Evolutionary conservation across 2,329 filamentous ascomycete species (phyloP), one percentile per base, ranked within the genome.

Genomic region (Chrysosporium keratinophilum): DNA sequence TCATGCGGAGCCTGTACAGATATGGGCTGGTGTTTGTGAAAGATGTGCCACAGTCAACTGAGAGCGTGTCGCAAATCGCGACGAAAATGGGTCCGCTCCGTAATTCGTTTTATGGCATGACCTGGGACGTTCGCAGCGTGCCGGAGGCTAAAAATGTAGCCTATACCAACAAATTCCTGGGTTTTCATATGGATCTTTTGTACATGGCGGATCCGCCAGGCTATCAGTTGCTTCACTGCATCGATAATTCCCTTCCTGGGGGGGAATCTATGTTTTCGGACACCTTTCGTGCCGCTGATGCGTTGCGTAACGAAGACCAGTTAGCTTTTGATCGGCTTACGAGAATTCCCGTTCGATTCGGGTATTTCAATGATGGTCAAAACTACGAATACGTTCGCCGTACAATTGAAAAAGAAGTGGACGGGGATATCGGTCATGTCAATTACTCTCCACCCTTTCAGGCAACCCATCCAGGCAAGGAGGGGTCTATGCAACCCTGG

Each of bases 181-280:
- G 87, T 14, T 82, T 96, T 46, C 93, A 98, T 71, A 93, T 95
- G 80, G 93, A 97, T 66, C 78, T 97, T 40, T 77, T 96, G 53
- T 97, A 97, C 71, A 84, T 93, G 70, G 73, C 78, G 12, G 80
- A 87, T 49, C 82, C 87, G 2, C 91, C 91, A 0, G 82, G 84
- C 33, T 80, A 93, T 50, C 91, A 98, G 69, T 74, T 97, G 20
- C 80, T 97, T 3, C 93, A 97, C 71, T 96, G 89, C 64, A 76
- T 97, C 41, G 79, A 85, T 58, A 95, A 94, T 63, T 84, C 82
- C 1, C 84, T 83, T 60, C 72, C 78, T 0, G 91, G 91, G 15
- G 93, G 91, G 45, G 84, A 88, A 62, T 95, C 88, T 0, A 76
- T 95, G 50, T 98, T 97, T 71, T 82, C 82, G 56, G 90, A 97